phyloP scores from a whole-genome alignment of 371 early-diverging fungal species.

The Funneliformis caledonium region DNA sequence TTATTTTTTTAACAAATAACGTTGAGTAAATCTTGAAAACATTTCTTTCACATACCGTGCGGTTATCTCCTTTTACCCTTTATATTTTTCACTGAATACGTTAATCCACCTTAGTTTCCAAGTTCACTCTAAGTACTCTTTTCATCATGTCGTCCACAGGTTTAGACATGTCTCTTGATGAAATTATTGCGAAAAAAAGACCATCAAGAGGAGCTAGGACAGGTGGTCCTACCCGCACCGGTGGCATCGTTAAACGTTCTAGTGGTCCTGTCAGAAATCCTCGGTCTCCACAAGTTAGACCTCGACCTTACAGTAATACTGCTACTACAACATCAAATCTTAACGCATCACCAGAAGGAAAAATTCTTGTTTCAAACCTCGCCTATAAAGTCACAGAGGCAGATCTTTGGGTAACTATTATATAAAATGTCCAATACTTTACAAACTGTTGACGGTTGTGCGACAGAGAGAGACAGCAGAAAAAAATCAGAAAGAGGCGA shows the following conservation, averaged over 20 bases:
- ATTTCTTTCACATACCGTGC: background rate
- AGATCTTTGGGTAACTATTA: constrained; percentile 62
- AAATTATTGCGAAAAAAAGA: constrained; percentile 58
- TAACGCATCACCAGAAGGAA: constrained; percentile 53
- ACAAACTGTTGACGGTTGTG: constrained; percentile 32
- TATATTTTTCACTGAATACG: background rate
- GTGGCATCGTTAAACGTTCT: constrained; percentile 47
- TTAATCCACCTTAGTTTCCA: background rate
- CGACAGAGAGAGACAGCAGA: constrained; percentile 27
- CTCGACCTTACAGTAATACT: constrained; percentile 50
- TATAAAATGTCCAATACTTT: constrained; percentile 44
- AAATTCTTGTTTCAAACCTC: constrained; percentile 77
- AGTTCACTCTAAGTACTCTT: background rate
- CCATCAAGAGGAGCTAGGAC: constrained; percentile 30
- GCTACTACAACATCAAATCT: constrained; percentile 51
- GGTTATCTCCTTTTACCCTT: background rate
- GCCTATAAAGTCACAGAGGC: constrained; percentile 70
- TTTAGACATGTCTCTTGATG: constrained; percentile 74
- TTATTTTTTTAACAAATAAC: background rate
- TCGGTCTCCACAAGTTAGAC: constrained; percentile 53
- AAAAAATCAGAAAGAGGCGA: constrained; percentile 28
- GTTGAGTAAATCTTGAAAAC: background rate
- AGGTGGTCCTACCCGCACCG: constrained; percentile 42
- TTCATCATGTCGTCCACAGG: constrained; percentile 51
- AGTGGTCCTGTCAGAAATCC: constrained; percentile 52